phyloP scores from a whole-genome alignment of 2,329 filamentous ascomycete genomes.

The Aureobasidium mangrovei region DNA sequence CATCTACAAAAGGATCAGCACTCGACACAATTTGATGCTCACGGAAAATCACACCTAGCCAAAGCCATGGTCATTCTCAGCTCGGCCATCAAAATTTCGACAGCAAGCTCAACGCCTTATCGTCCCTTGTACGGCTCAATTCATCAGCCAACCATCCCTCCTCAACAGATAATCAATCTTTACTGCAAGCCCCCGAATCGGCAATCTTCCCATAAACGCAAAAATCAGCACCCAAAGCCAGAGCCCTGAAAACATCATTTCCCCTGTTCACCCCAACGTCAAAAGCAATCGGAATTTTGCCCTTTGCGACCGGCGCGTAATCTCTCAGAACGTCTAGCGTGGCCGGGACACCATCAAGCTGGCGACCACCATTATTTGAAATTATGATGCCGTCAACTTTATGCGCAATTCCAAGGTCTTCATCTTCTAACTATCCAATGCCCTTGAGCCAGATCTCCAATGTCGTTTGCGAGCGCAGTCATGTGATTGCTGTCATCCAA shows the following conservation, averaged over 20 bases:
- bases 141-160: slow-evolving; percentile 3
- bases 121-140: slow-evolving; percentile 28
- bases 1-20: slow-evolving; percentile 3
- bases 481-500: slow-evolving; percentile 41
- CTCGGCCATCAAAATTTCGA: slow-evolving; percentile 16
- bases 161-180: slow-evolving; percentile 15
- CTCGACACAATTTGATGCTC: neutral
- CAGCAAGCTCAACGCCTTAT: slow-evolving; percentile 27
- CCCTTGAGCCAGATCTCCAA: slow-evolving; percentile 43
- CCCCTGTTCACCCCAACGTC: slow-evolving; percentile 51
- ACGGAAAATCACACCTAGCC: slow-evolving; percentile 2
- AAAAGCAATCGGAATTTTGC: slow-evolving; percentile 51
- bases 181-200: slow-evolving; percentile 43
- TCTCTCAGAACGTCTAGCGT: slow-evolving; percentile 42
- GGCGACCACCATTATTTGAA: slow-evolving; percentile 50
- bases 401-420: slow-evolving; percentile 35
- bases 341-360: slow-evolving; percentile 48
- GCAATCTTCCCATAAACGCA: slow-evolving; percentile 41
- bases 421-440: slow-evolving; percentile 31
- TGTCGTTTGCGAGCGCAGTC: slow-evolving; percentile 39
- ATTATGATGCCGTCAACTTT: slow-evolving; percentile 38
- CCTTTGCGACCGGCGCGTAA: slow-evolving; percentile 31
- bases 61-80: slow-evolving; percentile 14
- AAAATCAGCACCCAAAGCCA: slow-evolving; percentile 44
- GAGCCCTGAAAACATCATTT: slow-evolving; percentile 50